Base-by-base conservation (phyloP, 495 filamentous ascomycete genomes). In the Rhypophila decipiens region DNA sequence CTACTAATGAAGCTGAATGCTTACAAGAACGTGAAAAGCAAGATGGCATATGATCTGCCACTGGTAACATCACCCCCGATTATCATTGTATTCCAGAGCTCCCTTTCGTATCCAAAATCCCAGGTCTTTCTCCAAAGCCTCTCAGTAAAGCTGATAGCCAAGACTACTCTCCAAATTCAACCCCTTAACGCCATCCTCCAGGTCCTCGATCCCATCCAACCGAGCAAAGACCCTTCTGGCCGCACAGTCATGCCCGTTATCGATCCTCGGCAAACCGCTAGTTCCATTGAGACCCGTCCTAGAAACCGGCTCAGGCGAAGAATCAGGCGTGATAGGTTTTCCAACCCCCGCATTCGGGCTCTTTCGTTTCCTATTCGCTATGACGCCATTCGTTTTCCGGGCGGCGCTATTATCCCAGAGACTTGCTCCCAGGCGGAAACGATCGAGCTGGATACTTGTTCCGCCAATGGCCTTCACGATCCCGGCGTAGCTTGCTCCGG, bases 151-250 rank as follows among this genome's bases (percentile, higher is more conserved):
- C 24, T 50, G 48, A 42, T 59, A 64, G 11, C 61, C 61, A 27
- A 59, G 29, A 18, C 35, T 33, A 5, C 56, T 54, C 46, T 57
- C 49, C 51, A 64, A 35, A 29, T 50, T 50, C 53, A 64, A 19
- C 29, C 61, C 61, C 15, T 44, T 22, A 11, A 64, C 47, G 2
- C 24, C 42, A 1, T 52, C 49, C 20, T 34, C 53, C 31, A 64
- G 22, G 15, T 21, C 38, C 15, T 48, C 51, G 20, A 64, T 18
- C 22, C 31, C 50, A 7, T 53, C 47, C 24, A 57, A 44, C 22
- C 40, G 22, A 21, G 7, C 46, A n/a, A 54, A 43, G 27, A 50
- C 37, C 51, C 39, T 53, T 19, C 42, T 18, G n/a, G 48, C 55
- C 13, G 48, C 53, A 33, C 58, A 53, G 10, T 34, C 40, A 20